Evolutionary conservation across 1,284 basidiomycete species (phyloP).

Genomic region (Vanrija sp.): DNA sequence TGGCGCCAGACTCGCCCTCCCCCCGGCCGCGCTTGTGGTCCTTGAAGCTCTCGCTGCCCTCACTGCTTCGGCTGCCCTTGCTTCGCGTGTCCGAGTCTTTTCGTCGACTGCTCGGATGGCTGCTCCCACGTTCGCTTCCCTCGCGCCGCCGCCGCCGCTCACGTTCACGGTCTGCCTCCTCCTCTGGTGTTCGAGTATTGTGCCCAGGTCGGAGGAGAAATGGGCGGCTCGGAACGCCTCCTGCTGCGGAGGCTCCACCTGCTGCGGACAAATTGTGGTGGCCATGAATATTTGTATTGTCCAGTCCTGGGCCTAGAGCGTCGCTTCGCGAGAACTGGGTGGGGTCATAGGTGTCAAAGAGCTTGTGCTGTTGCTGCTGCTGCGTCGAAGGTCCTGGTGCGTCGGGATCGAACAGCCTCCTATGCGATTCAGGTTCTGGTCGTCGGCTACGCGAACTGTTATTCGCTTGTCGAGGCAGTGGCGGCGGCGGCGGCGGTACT

Average conservation of each 20-base stretch:
- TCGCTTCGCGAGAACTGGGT: conserved; percentile 12
- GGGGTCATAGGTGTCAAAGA: conserved; percentile 57
- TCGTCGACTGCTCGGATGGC: conserved; percentile 14
- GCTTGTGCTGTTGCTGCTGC: conserved; percentile 23
- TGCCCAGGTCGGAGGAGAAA: too few species aligned
- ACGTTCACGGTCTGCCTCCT: conserved; percentile 45
- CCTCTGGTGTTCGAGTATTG: conserved; percentile 28
- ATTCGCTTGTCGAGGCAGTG: conserved; percentile 2
- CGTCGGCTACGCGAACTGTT: neutral
- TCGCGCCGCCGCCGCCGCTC: conserved; percentile 45
- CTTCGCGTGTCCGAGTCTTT: conserved; percentile 38
- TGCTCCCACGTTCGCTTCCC: conserved; percentile 43
- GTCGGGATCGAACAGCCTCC: conserved; percentile 8
- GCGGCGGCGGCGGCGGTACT: conserved; percentile 6
- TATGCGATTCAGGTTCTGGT: conserved; percentile 1
- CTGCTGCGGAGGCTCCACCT: too few species aligned
- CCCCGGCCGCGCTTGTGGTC: conserved; percentile 45
- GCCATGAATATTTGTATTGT: too few species aligned
- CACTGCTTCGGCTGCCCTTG: conserved; percentile 44
- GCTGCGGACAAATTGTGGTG: too few species aligned
- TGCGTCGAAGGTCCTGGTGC: conserved; percentile 3
- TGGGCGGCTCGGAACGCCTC: too few species aligned
- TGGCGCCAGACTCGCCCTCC: conserved; percentile 48
- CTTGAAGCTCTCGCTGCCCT: conserved; percentile 50
- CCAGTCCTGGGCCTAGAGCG: neutral